These are phyloP conservation scores for Salix koriyanagi DNA, from an alignment of 345 rosid genomes.

Conservation along the genomic window DNA sequence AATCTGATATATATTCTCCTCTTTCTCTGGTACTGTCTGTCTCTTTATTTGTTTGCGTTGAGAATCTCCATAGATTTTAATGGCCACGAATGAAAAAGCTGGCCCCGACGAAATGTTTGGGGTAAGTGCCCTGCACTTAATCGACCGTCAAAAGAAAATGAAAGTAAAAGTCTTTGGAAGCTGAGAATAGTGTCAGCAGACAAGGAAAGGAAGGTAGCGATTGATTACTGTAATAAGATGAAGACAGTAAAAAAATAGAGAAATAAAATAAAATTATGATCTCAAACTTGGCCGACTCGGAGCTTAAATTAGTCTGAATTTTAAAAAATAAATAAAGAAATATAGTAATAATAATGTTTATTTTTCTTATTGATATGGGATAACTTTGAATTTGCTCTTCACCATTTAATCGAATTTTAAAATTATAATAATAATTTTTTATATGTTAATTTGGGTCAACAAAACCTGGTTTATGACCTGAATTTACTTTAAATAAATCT, in stretches of 20 bases:
- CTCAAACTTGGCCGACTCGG: too few species aligned
- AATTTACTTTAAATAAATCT: rapidly evolving
- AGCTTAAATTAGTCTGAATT: too few species aligned
- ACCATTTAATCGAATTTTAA: rapidly evolving
- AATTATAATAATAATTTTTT: too few species aligned
- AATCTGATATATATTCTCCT: neutral
- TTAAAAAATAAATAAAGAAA: too few species aligned
- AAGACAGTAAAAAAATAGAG: too few species aligned
- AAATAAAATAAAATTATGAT: too few species aligned
- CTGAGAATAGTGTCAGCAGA: slow-evolving; percentile 17
- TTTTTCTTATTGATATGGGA: too few species aligned
- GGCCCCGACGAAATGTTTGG: neutral
- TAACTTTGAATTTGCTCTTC: rapidly evolving
- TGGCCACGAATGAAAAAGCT: slow-evolving; percentile 9
- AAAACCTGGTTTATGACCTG: rapidly evolving
- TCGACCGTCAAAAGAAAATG: slow-evolving; percentile 1
- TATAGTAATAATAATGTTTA: too few species aligned
- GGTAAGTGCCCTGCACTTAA: neutral
- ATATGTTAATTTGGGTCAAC: too few species aligned
- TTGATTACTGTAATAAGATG: too few species aligned
- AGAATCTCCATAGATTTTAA: slow-evolving; percentile 15
- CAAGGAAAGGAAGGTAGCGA: neutral
- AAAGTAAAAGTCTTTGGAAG: neutral
- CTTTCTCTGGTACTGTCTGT: neutral
- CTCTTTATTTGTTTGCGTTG: neutral